Conservation (phyloP, 2,329 filamentous ascomycete genomes). For the Apiospora marii region DNA sequence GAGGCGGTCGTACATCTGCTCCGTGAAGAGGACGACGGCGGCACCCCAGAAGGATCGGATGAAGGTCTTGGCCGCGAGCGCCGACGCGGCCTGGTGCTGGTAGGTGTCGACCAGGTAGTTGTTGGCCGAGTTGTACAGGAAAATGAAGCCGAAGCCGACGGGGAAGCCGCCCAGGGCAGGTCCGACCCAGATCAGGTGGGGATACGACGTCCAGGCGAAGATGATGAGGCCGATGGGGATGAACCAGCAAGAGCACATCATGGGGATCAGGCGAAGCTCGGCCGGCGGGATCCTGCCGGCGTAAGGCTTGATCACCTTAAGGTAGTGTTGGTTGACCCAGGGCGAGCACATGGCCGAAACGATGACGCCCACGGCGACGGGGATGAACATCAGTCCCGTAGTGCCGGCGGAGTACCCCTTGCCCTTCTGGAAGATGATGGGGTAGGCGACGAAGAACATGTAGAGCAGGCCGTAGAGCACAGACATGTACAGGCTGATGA, state of each 20-base stretch:
- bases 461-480: constrained; percentile 79
- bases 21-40: constrained; percentile 77
- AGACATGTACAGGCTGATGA: constrained; percentile 86
- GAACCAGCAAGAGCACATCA: constrained; percentile 81
- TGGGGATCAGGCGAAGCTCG: constrained; percentile 80
- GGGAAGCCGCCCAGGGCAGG: constrained; percentile 75
- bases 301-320: constrained; percentile 48
- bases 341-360: constrained; percentile 72
- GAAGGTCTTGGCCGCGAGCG: constrained; percentile 83
- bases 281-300: constrained; percentile 65
- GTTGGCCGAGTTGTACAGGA: constrained; percentile 81
- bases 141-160: constrained; percentile 83
- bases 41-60: constrained; percentile 84
- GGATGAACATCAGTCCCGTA: constrained; percentile 89
- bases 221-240: constrained; percentile 67
- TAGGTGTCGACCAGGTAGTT: constrained; percentile 74
- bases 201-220: constrained; percentile 71
- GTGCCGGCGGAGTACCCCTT: constrained; percentile 79
- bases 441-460: constrained; percentile 79
- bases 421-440: constrained; percentile 77
- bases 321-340: constrained; percentile 82
- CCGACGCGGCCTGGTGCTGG: constrained; percentile 79
- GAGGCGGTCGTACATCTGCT: constrained; percentile 79
- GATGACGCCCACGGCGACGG: constrained; percentile 78
- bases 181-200: constrained; percentile 71